Percentiles rank a stretch among this genome's conserved stretches.
These are phyloP conservation scores for Phytopythium kandeliae DNA, from an alignment of 352 stramenopile species.

Conservation along the genomic window DNA sequence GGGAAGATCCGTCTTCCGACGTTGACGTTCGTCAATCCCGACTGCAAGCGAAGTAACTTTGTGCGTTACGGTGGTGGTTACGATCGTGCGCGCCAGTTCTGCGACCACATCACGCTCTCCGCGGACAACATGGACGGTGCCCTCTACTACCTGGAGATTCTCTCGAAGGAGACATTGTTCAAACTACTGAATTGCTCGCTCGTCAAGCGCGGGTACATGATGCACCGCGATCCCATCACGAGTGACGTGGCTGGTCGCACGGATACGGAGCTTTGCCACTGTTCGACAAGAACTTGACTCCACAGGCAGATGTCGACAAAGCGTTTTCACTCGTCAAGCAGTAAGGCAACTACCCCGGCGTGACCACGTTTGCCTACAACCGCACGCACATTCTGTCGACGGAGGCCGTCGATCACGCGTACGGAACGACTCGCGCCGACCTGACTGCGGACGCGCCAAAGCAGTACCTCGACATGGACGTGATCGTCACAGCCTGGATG, in stretches of 20 bases:
- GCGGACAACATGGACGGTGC: slow-evolving; percentile 67
- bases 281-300: slow-evolving; percentile 31
- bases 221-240: slow-evolving; percentile 32
- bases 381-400: slow-evolving; percentile 14
- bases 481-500: slow-evolving; percentile 86
- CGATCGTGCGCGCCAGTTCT: slow-evolving; percentile 44
- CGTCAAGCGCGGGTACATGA: slow-evolving; percentile 43
- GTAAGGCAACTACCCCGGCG: slow-evolving; percentile 40
- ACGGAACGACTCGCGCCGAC: slow-evolving; percentile 16
- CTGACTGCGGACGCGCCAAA: slow-evolving; percentile 12
- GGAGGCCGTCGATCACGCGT: slow-evolving; percentile 13
- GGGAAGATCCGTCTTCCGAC: slow-evolving; percentile 32
- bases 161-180: slow-evolving; percentile 35
- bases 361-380: slow-evolving; percentile 53
- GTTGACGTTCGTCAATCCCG: slow-evolving; percentile 74
- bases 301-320: slow-evolving; percentile 37
- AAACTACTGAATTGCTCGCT: slow-evolving; percentile 46
- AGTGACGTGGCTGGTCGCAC: slow-evolving; percentile 16
- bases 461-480: slow-evolving; percentile 76
- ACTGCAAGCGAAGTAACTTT: slow-evolving; percentile 71
- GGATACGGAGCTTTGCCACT: slow-evolving; percentile 32
- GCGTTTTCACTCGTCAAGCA: slow-evolving; percentile 55
- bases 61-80: slow-evolving; percentile 48
- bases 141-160: slow-evolving; percentile 66
- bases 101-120: slow-evolving; percentile 65